Base-by-base conservation (phyloP, 106 monocot genomes). In the Dioscorea dumetorum region DNA sequence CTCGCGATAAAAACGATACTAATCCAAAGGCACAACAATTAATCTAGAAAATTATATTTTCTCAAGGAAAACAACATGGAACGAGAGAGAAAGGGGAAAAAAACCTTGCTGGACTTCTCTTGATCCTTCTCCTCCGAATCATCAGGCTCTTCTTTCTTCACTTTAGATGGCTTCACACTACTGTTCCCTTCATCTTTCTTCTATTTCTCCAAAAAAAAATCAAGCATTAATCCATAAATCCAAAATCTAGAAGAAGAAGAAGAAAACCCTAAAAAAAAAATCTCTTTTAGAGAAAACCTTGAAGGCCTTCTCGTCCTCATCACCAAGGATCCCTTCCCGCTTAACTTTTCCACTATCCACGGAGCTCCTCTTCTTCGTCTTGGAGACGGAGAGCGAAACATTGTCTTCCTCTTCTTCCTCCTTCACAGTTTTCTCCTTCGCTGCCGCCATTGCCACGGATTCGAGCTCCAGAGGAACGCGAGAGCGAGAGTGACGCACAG, bases 111-210 rank as follows among this genome's bases (percentile, higher is more conserved):
- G 13, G 54, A 14, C 54, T 57, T 23, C 57, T 59, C 67, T 58
- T 83, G 64, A 14, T 60, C 66, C 7, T 71, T 71, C 17, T 70
- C 50, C 9, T 80, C 76, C 8, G n/a, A 50, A 34, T 76, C 72
- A 15, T 72, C 70, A 12, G 10, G 5, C 24, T 73, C 70, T 66
- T 77, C 79, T 56, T 74, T 87, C 63, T 87, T 87, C 58, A 66
- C 68, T 23, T 61, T 77, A 13, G 63, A 73, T 52, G 70, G 11
- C 62, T 73, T 70, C 48, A 16, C 60, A 54, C 67, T 74, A 23
- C 62, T 76, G 49, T 73, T 90, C 32, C 5, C 49, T 13, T 19
- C 56, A 7, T 21, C 58, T 41, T 64, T 73, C 70, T 74, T 72
- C 56, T 68, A 35, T 18, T 18, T 69, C 10, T 49, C 73, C 78